Evolutionary conservation across 305 asterid species (phyloP).

Genomic region (Fraxinus floribunda): DNA sequence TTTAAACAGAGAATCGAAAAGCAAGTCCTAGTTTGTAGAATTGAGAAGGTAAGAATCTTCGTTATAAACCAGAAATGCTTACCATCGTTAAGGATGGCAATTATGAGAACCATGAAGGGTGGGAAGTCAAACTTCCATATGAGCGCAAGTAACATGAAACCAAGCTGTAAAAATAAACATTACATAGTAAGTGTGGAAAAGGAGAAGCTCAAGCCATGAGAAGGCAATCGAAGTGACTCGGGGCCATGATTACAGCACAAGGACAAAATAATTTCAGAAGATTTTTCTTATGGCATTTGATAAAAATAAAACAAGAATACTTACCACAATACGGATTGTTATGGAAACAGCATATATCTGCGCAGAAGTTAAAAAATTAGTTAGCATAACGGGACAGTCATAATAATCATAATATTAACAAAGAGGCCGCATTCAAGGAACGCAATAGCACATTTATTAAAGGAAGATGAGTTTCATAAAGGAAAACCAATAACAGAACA

Average conservation of each 20-base stretch:
- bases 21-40: constrained; percentile 3
- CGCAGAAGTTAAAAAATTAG: constrained; percentile 23
- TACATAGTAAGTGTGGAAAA: constrained; percentile 20
- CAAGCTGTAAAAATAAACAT: constrained; percentile 51
- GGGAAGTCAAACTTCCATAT: constrained; percentile 81
- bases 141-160: constrained; percentile 76
- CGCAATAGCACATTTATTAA: not conserved
- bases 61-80: constrained; percentile 15
- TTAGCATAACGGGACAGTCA: constrained; percentile 25
- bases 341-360: constrained; percentile 89
- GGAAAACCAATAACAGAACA: not conserved
- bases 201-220: not conserved
- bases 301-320: constrained; percentile 23
- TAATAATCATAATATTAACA: not conserved
- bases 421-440: not conserved
- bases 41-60: not conserved
- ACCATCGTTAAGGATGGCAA: constrained; percentile 82
- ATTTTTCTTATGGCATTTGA: not conserved
- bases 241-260: not conserved
- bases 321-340: constrained; percentile 88
- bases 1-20: not conserved
- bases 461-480: not conserved
- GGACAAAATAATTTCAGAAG: not conserved
- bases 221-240: not conserved
- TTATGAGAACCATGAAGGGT: constrained; percentile 81